Base-by-base conservation (phyloP, 768 basidiomycete species). In the Phlebiopsis flavidoalba region DNA sequence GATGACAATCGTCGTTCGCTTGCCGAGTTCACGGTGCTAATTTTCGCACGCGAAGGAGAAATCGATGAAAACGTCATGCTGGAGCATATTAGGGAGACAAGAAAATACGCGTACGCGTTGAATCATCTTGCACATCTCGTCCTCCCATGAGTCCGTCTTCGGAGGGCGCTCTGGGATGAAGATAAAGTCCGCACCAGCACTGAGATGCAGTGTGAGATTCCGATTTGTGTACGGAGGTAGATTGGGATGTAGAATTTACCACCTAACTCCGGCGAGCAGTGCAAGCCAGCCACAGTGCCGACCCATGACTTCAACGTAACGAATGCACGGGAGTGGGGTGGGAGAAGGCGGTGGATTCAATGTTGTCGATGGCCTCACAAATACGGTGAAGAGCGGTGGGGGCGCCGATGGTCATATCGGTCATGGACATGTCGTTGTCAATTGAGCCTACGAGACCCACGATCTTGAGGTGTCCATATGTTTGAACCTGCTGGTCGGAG, bases 281-380 rank as follows among this genome's bases (percentile, higher is more conserved):
- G 97, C 95, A 17, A 98, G 79, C 97, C 97, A 99, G n/a, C 97
- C 97, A 73, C 97, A 98, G 71, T 98, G 93, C 59, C 96, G 79
- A n/a, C 97, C 97, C 97, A 98, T 99, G 57, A 98, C 97, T 74
- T 98, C 97, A 45, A 99, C 81, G 46, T n/a, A n/a, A 99, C 95
- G 73, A 99, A 99, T 0, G 97, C 97, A 60, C 97, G 84, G 31
- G 95, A 98, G 73, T 99, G 40, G 58, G 93, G 97, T 40, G 40
- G 58, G 93, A 96, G 64, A 83, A 83, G 7, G 97, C 97, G 8
- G 97, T 98, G 5, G 95, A 95, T 67, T 95, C 96, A 74, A 99
- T 98, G 65, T 94, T 96, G 71, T 99, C 97, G 73, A 99, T 91
- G 26, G 95, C 87, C 73, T 98, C 97, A 74, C 97, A 98, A 58